A percentile compares a stretch with the other conserved stretches of the same genome.
Conservation (phyloP, 2,329 filamentous ascomycete genomes). For the Penicillium italicum region DNA sequence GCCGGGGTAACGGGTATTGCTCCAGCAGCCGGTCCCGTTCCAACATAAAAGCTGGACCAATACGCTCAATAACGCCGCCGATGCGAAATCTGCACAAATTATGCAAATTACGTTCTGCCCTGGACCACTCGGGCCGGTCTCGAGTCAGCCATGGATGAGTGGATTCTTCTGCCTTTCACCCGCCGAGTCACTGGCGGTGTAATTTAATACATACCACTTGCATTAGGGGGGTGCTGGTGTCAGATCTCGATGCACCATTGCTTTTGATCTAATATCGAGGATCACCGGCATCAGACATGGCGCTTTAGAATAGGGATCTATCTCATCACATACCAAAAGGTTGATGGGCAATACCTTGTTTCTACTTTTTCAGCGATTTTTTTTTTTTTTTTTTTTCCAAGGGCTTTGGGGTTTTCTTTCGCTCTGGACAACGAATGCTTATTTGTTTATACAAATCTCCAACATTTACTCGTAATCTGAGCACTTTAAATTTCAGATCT, state of each 20-base stretch:
- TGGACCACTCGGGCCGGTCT: conserved; percentile 20
- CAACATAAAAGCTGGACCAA: not conserved
- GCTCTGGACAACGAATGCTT: too few species aligned
- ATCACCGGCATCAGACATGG: conserved; percentile 10
- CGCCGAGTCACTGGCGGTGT: conserved; percentile 5
- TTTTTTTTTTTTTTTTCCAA: conserved; percentile 2
- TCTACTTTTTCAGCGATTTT: conserved; percentile 23
- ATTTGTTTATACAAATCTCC: too few species aligned
- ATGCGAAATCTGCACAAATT: conserved; percentile 2
- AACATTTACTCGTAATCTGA: not conserved
- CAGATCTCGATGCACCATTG: not conserved
- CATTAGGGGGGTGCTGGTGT: conserved; percentile 1
- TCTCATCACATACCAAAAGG: conserved; percentile 17
- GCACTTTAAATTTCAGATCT: not conserved
- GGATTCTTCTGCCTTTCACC: not conserved
- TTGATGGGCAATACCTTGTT: conserved; percentile 14
- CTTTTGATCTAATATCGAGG: conserved; percentile 13
- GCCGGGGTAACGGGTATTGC: conserved; percentile 12
- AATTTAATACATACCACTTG: conserved; percentile 17
- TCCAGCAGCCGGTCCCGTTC: conserved; percentile 6
- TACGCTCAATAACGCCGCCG: not conserved
- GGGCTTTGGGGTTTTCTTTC: conserved; percentile 22
- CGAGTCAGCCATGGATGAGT: conserved; percentile 11
- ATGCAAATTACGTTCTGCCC: not conserved
- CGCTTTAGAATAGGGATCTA: conserved; percentile 14